Percentiles rank a stretch among this genome's conserved stretches.
Evolutionary conservation across 495 filamentous ascomycete species (phyloP).

Genomic region (Lentithecium fluviatile): DNA sequence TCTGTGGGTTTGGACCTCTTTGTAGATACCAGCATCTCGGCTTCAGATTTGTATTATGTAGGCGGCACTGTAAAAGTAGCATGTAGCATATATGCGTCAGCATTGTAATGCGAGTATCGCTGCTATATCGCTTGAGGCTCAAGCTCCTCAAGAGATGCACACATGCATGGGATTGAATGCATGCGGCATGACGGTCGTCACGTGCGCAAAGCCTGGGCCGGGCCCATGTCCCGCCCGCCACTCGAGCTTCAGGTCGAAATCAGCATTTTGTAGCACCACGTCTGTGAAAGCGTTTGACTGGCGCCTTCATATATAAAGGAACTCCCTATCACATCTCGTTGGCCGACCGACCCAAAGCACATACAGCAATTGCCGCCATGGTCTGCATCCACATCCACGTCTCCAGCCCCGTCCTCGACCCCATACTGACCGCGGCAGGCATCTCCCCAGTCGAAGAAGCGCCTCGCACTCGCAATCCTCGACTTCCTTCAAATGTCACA

Average conservation of each 20-base stretch:
- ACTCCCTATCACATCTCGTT: no score
- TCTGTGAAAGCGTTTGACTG: no score
- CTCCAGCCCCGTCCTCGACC: neutral
- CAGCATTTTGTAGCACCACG: no score
- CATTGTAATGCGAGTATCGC: neutral
- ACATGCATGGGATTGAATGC: no score
- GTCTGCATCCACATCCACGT: no score
- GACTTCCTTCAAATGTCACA: constrained; percentile 86
- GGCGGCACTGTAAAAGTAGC: neutral
- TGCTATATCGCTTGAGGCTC: no score
- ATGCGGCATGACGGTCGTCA: no score
- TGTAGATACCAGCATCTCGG: neutral
- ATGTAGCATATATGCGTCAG: neutral
- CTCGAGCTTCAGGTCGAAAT: neutral
- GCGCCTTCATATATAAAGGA: no score
- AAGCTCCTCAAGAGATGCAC: neutral
- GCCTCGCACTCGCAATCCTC: constrained; percentile 93
- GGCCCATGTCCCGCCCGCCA: neutral
- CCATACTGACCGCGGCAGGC: constrained; percentile 5
- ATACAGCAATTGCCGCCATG: no score
- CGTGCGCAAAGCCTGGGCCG: neutral
- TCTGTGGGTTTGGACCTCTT: neutral
- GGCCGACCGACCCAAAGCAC: no score
- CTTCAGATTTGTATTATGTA: neutral
- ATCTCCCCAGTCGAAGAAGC: constrained; percentile 70